Percentiles rank a stretch among this genome's conserved stretches.
phyloP scores from a whole-genome alignment of 2,329 filamentous ascomycete genomes.

The Neopestalotiopsis sp. region DNA sequence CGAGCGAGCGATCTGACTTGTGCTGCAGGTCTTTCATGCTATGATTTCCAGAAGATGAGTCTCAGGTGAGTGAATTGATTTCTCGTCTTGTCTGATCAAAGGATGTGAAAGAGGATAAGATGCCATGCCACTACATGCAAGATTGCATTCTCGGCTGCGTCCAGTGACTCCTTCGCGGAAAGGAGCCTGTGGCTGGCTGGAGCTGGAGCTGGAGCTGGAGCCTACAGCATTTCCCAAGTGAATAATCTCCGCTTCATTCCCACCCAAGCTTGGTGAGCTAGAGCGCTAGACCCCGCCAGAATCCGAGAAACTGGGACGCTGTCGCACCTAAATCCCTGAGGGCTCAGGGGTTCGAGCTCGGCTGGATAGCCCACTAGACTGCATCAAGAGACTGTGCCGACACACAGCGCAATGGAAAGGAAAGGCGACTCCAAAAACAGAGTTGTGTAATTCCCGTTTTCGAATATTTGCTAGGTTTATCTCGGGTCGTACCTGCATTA shows the following conservation, averaged over 20 bases:
- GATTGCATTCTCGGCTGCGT: background rate
- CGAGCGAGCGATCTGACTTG: background rate
- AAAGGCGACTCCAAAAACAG: background rate
- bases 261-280: background rate
- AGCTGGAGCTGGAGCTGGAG: background rate
- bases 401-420: background rate
- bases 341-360: background rate
- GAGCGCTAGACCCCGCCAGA: background rate
- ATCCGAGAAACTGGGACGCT: constrained; percentile 1
- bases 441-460: too few species aligned
- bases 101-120: background rate
- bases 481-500: background rate
- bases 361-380: background rate
- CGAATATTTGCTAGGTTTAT: background rate
- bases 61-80: too few species aligned
- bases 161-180: background rate
- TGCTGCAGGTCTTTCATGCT: background rate
- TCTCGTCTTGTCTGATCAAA: background rate
- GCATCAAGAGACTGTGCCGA: background rate
- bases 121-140: background rate
- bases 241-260: background rate
- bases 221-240: background rate
- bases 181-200: background rate
- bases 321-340: background rate
- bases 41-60: too few species aligned